phyloP scores from a whole-genome alignment of 805 yeast genomes.

The Naumovozyma castellii region DNA sequence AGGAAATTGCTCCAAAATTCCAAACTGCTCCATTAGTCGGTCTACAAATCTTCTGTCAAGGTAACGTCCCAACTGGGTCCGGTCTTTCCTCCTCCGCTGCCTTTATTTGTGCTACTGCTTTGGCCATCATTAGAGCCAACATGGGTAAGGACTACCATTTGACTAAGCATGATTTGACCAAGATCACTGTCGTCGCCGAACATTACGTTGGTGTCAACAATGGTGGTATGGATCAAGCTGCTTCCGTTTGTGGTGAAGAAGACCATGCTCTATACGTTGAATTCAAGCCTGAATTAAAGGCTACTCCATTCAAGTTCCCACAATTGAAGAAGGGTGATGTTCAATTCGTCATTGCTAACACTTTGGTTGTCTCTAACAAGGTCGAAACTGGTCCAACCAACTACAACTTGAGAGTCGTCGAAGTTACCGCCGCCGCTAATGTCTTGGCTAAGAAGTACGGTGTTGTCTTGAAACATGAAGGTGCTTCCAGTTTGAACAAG shows the following conservation, averaged over 20 bases:
- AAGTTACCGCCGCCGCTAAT: conserved; percentile 58
- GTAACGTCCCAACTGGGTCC: conserved; percentile 63
- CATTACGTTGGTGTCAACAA: conserved; percentile 66
- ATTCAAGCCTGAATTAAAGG: conserved; percentile 50
- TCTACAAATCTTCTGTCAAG: conserved; percentile 45
- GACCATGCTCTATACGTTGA: conserved; percentile 50
- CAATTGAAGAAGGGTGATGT: conserved; percentile 33
- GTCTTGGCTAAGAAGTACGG: conserved; percentile 42
- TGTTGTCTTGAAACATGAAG: conserved; percentile 37
- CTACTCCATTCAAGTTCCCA: conserved; percentile 48
- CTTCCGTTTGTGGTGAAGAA: conserved; percentile 53
- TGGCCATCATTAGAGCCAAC: conserved; percentile 47
- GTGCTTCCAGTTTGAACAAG: conserved; percentile 28
- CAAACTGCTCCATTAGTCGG: conserved; percentile 34
- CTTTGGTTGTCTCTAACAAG: conserved; percentile 53
- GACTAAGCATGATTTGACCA: conserved; percentile 44
- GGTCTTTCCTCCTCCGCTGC: conserved; percentile 69
- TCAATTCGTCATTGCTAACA: conserved; percentile 53
- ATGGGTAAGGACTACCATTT: conserved; percentile 32
- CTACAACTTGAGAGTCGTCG: conserved; percentile 65
- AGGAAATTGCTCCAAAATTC: conserved; percentile 26
- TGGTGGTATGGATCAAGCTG: conserved; percentile 78
- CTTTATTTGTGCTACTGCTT: conserved; percentile 53
- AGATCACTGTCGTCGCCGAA: conserved; percentile 55
- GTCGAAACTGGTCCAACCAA: conserved; percentile 60